Percentiles rank a stretch among this genome's conserved stretches.
Conservation (phyloP, 1,284 basidiomycete species). For the Cystobasidium slooffiae region DNA sequence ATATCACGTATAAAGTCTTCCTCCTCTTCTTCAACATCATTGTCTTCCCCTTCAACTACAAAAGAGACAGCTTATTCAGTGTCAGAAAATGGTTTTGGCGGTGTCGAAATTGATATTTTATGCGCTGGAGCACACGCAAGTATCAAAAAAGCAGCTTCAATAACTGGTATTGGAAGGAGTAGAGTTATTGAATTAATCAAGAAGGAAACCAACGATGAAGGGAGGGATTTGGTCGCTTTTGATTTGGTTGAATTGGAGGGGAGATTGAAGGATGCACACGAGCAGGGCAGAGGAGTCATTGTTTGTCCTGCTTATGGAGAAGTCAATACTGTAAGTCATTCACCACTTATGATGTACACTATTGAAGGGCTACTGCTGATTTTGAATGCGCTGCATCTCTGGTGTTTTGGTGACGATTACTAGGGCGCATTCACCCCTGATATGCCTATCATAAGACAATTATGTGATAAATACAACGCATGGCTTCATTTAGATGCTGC, state of each 20-base stretch:
- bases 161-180: slow-evolving; percentile 60
- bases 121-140: slow-evolving; percentile 61
- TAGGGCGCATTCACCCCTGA: slow-evolving; percentile 56
- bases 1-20: slow-evolving; percentile 44
- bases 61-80: slow-evolving; percentile 56
- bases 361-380: neutral
- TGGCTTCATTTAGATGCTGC: slow-evolving; percentile 64
- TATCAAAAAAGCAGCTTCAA: slow-evolving; percentile 60
- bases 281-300: slow-evolving; percentile 55
- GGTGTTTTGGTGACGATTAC: neutral
- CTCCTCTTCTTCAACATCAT: neutral
- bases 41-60: slow-evolving; percentile 48
- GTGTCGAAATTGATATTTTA: slow-evolving; percentile 59
- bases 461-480: slow-evolving; percentile 59
- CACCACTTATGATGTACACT: neutral
- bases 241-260: slow-evolving; percentile 57
- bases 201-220: slow-evolving; percentile 5
- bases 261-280: slow-evolving; percentile 52
- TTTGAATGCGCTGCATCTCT: neutral
- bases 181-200: slow-evolving; percentile 57
- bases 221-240: slow-evolving; percentile 53
- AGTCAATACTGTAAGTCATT: slow-evolving; percentile 60
- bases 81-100: slow-evolving; percentile 58
- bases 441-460: slow-evolving; percentile 35
- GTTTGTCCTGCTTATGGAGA: slow-evolving; percentile 61